Base-by-base conservation (phyloP, 1,284 basidiomycete species). In the Prillingera fragicola region DNA sequence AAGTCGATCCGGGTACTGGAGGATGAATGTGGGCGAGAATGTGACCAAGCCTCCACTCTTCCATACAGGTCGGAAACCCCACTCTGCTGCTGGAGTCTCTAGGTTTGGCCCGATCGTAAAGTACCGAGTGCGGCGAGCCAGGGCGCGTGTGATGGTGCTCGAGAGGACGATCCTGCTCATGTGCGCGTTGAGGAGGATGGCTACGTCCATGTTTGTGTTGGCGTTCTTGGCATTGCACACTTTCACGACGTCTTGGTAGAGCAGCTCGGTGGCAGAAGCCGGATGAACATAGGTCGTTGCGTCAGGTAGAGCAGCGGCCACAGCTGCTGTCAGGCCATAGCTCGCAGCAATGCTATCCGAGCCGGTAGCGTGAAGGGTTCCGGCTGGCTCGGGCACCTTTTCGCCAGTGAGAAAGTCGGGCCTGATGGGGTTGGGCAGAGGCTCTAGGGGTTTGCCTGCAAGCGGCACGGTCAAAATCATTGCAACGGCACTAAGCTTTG, bases 1-100 rank as follows among this genome's bases (percentile, higher is more conserved):
- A 21, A 65, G 55, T 33, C 52, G 47, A 1, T 51, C 50, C 0
- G 61, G 63, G 0, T 46, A 33, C 5, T 43, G 35, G 1, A 68
- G 45, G 10, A 67, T 53, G 21, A 65, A 52, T 0, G 52, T 55
- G 3, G 63, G 63, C 2, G 62, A 62, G 41, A 67, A 63, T 0
- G 61, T 62, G 8, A 65, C 59, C 4, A 67, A 43, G 8, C 57
- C 62, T 10, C 63, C 63, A 3, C 31, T 44, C 9, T 43, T 40
- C 62, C 62, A 63, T 5, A 63, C 42, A 2, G 40, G 35, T 15
- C 37, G 37, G 17, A 52, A 14, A 2, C 31, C 15, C 56, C 58
- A 63, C 10, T 50, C 41, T 0, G 41, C 19, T 1, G 54, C 45
- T 2, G 48, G 44, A 5, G 57, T 41, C 1, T 36, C n/a, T 3